phyloP scores from a whole-genome alignment of 2,329 filamentous ascomycete genomes.

The Tolypocladium sp. region DNA sequence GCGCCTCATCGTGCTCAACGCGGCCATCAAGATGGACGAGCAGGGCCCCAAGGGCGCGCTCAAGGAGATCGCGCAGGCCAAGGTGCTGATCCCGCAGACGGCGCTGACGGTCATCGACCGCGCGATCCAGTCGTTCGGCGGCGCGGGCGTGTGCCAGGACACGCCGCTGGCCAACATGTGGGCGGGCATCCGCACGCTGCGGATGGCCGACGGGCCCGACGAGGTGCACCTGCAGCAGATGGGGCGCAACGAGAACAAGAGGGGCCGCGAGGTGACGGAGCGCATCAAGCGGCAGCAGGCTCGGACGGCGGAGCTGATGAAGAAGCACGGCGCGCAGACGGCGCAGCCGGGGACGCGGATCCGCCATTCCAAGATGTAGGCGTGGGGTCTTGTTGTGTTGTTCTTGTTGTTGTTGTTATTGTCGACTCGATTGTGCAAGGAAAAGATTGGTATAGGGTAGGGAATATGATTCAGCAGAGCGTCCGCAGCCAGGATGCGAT shows the following conservation, averaged over 20 bases:
- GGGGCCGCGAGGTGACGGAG: constrained; percentile 49
- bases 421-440: not conserved
- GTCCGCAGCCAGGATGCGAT: too few relatives aligned
- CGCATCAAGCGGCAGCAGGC: constrained; percentile 56
- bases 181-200: constrained; percentile 70
- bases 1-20: constrained; percentile 83
- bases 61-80: constrained; percentile 90
- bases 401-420: constrained; percentile 1
- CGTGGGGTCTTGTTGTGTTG: not conserved
- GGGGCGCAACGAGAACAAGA: constrained; percentile 71
- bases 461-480: not conserved
- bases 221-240: constrained; percentile 86
- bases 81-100: constrained; percentile 79
- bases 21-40: constrained; percentile 89
- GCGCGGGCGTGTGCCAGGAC: constrained; percentile 85
- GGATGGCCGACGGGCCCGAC: constrained; percentile 88
- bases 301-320: constrained; percentile 57
- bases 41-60: constrained; percentile 81
- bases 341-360: constrained; percentile 45
- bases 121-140: constrained; percentile 87
- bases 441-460: not conserved
- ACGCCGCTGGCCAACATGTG: constrained; percentile 84
- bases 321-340: constrained; percentile 40
- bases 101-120: constrained; percentile 85
- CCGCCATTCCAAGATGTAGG: constrained; percentile 35